Evolutionary conservation across 768 basidiomycete species (phyloP).

Genomic region (Panellus pusillus): DNA sequence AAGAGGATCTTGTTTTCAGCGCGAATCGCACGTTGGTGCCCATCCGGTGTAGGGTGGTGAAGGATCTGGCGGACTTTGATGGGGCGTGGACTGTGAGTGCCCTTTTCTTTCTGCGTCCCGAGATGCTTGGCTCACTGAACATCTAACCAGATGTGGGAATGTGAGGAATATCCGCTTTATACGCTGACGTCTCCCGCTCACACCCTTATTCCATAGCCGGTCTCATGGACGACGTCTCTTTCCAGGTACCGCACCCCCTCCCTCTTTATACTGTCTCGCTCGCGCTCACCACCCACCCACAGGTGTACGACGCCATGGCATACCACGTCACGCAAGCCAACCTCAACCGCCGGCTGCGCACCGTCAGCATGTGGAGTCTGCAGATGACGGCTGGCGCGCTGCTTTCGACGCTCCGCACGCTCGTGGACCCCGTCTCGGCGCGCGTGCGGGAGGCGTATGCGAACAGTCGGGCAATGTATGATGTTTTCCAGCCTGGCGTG

Average conservation of each 20-base stretch:
- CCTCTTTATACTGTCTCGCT: neutral
- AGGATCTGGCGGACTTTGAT: constrained; percentile 85
- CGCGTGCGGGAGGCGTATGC: constrained; percentile 47
- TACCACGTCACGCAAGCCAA: constrained; percentile 92
- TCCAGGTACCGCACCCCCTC: constrained; percentile 53
- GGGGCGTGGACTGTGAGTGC: constrained; percentile 90
- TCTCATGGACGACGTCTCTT: constrained; percentile 85
- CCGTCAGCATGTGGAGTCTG: constrained; percentile 91
- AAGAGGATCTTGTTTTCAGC: constrained; percentile 55
- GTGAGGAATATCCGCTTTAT: constrained; percentile 43
- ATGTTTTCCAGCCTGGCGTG: constrained; percentile 13
- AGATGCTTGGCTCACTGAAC: constrained; percentile 17
- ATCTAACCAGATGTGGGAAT: constrained; percentile 80
- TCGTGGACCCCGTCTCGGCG: constrained; percentile 67
- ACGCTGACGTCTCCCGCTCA: constrained; percentile 17
- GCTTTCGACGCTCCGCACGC: constrained; percentile 70
- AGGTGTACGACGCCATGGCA: constrained; percentile 91
- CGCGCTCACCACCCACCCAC: constrained; percentile 2
- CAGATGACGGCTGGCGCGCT: constrained; percentile 92
- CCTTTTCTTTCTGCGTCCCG: neutral
- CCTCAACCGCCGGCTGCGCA: constrained; percentile 85
- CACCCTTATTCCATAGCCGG: constrained; percentile 59
- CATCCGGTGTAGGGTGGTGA: constrained; percentile 86
- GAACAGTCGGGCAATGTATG: constrained; percentile 27
- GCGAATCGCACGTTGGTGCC: constrained; percentile 93